Percentiles rank a stretch among this genome's conserved stretches.
phyloP scores from a whole-genome alignment of 2,329 filamentous ascomycete genomes.

The Cryphonectria naterciae region DNA sequence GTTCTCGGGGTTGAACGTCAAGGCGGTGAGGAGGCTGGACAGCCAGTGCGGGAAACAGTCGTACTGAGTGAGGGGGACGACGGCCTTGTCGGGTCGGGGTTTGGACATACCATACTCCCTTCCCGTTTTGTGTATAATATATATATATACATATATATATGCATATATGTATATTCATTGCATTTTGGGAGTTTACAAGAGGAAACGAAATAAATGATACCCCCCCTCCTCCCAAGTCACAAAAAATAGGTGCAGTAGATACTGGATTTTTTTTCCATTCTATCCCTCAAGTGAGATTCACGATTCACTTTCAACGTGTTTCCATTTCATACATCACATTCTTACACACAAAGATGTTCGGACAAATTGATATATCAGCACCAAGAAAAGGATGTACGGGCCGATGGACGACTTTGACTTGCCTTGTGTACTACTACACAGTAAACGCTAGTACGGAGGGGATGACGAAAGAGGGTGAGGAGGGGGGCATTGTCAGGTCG shows the following conservation, averaged over 20 bases:
- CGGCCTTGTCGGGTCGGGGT: neutral
- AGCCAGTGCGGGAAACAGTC: slow-evolving; percentile 26
- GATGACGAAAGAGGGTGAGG: neutral
- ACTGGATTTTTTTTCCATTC: no score
- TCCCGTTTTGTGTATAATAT: neutral
- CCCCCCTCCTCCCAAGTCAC: no score
- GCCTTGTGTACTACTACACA: neutral
- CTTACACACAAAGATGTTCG: no score
- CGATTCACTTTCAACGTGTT: no score
- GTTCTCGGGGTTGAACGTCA: slow-evolving; percentile 45
- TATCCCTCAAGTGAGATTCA: no score
- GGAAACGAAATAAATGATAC: neutral
- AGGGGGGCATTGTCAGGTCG: neutral
- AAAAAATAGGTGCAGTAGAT: neutral
- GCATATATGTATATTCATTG: neutral
- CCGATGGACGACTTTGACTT: neutral
- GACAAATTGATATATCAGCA: neutral
- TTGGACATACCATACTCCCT: neutral
- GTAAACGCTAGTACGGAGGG: neutral
- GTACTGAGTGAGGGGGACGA: neutral
- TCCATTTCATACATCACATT: no score
- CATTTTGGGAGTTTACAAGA: neutral
- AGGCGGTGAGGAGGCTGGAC: slow-evolving; percentile 28
- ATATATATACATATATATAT: no score
- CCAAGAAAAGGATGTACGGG: neutral